Base-by-base conservation (phyloP, 306 rosid species). In the Herpetospermum pedunculosum region DNA sequence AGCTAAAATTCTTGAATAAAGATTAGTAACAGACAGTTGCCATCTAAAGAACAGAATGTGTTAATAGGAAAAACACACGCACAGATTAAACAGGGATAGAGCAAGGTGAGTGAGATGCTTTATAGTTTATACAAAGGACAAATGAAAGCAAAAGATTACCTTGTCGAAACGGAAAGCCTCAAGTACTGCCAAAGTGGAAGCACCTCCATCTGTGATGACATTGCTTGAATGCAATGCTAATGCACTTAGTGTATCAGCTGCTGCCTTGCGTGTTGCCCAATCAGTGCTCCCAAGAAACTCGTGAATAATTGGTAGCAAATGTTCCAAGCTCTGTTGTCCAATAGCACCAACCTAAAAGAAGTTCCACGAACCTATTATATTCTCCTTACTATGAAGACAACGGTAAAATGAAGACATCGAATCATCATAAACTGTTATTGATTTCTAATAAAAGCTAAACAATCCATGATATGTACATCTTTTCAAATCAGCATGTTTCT, bases 181-280 rank as follows among this genome's bases (percentile, higher is more conserved):
- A 0, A 95, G 99, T 53, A 54, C 88, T 47, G 82, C 64, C 58
- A 91, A 10, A 9, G 97, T 91, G 37, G 97, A 76, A 55, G 82
- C 80, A 13, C 84, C 80, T 75, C 80, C 83, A 81, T 88, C 96
- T 5, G 80, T 77, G 77, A 89, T 69, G 83, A 95, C 74, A 44
- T 80, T 86, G 75, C 92, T 91, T n/a, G 97, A 84, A 84, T 88
- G 90, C 86, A 90, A 80, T 16, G 96, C 96, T 71, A 95, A 68
- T 14, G 92, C 84, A 73, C 79, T 81, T 41, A 95, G 82, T 46
- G 87, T 86, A 60, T 95, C 99, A 60, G 99, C 97, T 44, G 99
- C 96, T 49, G 99, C 99, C 85, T 95, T 95, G 35, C 99, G 97
- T 25, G 97, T 95, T 50, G 92, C 92, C 99, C 99, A 95, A 79